Evolutionary conservation across 2,329 filamentous ascomycete species (phyloP).

Genomic region (Pseudogymnoascus sp.): DNA sequence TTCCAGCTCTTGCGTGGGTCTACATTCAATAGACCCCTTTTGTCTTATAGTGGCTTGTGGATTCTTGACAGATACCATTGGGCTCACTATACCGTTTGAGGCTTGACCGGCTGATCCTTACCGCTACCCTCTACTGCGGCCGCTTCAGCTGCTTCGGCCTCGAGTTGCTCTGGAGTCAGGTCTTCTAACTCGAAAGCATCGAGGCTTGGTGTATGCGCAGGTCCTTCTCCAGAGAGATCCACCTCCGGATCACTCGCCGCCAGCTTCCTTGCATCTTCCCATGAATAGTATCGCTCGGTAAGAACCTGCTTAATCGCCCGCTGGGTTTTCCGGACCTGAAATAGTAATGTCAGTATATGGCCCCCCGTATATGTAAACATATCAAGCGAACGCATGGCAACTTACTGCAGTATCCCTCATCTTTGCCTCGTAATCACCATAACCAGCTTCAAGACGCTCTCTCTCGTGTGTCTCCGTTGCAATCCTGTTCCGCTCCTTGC

Average conservation of each 20-base stretch:
- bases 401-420: constrained; percentile 61
- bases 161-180: constrained; percentile 15
- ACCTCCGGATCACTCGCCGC: constrained; percentile 62
- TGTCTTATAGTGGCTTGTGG: constrained; percentile 8
- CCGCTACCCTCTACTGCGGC: neutral
- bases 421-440: constrained; percentile 62
- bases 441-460: constrained; percentile 58
- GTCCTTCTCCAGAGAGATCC: constrained; percentile 34
- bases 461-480: constrained; percentile 70
- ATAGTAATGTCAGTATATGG: constrained; percentile 14
- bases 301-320: constrained; percentile 74
- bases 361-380: constrained; percentile 13
- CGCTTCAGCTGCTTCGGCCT: neutral
- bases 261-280: constrained; percentile 65
- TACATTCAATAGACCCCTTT: neutral
- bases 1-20: neutral
- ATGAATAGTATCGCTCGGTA: constrained; percentile 83
- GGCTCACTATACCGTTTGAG: constrained; percentile 1
- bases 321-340: constrained; percentile 70
- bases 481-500: constrained; percentile 83
- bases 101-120: neutral
- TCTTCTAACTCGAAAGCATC: constrained; percentile 20
- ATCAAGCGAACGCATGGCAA: constrained; percentile 19
- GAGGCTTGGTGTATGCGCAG: constrained; percentile 21
- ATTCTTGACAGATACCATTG: neutral